Evolutionary conservation across 768 basidiomycete species (phyloP), one percentile per base, ranked within the genome.

Genomic region (Mycena sanguinolenta): DNA sequence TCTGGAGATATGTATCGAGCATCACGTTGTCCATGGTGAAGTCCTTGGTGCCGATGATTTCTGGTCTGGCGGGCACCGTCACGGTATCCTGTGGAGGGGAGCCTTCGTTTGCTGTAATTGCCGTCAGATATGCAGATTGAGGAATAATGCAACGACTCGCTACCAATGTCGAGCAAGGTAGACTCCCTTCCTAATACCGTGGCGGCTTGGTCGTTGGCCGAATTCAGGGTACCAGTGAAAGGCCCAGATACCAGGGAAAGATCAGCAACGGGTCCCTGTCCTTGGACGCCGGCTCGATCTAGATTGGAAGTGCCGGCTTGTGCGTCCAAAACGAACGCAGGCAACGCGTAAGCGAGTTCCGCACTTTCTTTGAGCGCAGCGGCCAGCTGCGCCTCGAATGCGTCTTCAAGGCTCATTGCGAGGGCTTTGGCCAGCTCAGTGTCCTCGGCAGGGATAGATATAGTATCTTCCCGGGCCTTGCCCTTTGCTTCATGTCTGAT

Each of bases 11-110:
- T 1, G 69, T 69, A 27, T 90, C 84, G 23, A 97, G 84, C 52
- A 88, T 70, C 0, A 52, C 46, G 12, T 88, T 82, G 58, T 94
- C 83, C 77, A 92, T 84, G 1, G 50, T 27, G 70, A 97, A 94
- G 27, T 77, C 75, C 72, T 87, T 91, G 10, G 78, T 87, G 17
- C 95, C 95, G 28, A 97, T 89, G 42, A 95, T 87, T 21, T 80
- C 79, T 17, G 63, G n/a, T 27, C 21, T 19, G 1, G 50, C 16
- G 32, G 50, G 17, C 25, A 9, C n/a, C 50, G 25, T 27, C 46
- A 21, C n/a, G 14, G 28, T 39, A 14, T 38, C 36, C 36, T 38
- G 36, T 39, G 53, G 46, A 28, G 27, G n/a, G 44, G 6, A 5
- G 25, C 38, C 67, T 50, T 21, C 10, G 49, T 55, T 25, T 13